A percentile compares a stretch with the other conserved stretches of the same genome.
Evolutionary conservation across 805 yeast species (phyloP).

Genomic region (Candida insectorum): DNA sequence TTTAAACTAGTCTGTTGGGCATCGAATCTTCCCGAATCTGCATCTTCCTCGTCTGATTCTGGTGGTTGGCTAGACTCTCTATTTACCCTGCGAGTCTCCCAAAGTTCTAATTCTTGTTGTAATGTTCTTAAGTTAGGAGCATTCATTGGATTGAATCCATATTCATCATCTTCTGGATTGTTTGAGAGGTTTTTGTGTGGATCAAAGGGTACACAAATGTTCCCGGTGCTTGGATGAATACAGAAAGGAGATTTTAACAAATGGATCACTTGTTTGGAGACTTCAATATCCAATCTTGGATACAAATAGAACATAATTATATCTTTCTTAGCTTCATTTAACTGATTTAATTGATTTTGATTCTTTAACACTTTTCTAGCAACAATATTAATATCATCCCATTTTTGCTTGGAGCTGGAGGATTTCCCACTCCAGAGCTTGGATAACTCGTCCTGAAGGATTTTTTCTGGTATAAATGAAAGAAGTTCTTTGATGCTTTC

Average conservation of each 20-base stretch:
- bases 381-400: slow-evolving; percentile 68
- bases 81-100: slow-evolving; percentile 35
- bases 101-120: slow-evolving; percentile 59
- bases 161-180: slow-evolving; percentile 32
- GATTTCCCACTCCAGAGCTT: slow-evolving; percentile 50
- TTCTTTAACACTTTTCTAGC: slow-evolving; percentile 47
- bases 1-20: slow-evolving; percentile 64
- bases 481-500: slow-evolving; percentile 53
- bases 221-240: slow-evolving; percentile 93
- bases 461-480: slow-evolving; percentile 60
- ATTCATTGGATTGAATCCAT: slow-evolving; percentile 69
- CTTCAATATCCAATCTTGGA: slow-evolving; percentile 92
- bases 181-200: slow-evolving; percentile 37
- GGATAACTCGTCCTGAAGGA: slow-evolving; percentile 49
- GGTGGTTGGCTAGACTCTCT: slow-evolving; percentile 24
- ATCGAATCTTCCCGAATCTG: slow-evolving; percentile 13
- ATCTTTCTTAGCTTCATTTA: slow-evolving; percentile 75
- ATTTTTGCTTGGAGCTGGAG: slow-evolving; percentile 57
- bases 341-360: slow-evolving; percentile 44
- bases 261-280: slow-evolving; percentile 84
- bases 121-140: slow-evolving; percentile 74
- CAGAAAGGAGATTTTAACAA: slow-evolving; percentile 95
- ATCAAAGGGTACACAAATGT: slow-evolving; percentile 87
- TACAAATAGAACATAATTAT: slow-evolving; percentile 75
- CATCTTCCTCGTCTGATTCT: slow-evolving; percentile 5